Conservation (phyloP, 1,284 basidiomycete genomes). For the Neonothopanus nambi region DNA sequence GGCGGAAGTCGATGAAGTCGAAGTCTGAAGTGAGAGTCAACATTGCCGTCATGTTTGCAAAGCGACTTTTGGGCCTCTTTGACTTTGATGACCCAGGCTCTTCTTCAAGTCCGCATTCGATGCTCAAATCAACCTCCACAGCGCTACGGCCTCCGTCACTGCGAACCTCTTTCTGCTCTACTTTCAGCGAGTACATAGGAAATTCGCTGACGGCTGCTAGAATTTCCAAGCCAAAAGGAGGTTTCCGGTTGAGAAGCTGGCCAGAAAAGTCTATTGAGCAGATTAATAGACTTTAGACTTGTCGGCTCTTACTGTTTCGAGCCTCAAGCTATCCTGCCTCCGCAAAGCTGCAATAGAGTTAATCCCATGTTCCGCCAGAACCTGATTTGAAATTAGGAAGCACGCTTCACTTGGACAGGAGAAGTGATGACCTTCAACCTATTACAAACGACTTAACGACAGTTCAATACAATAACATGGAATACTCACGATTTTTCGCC, state of each 20-base stretch:
- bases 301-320: slow-evolving; percentile 63
- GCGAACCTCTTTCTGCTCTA: slow-evolving; percentile 46
- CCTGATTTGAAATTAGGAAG: slow-evolving; percentile 38
- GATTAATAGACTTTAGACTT: background rate
- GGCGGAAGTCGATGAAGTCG: slow-evolving; percentile 72
- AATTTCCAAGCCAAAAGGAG: slow-evolving; percentile 72
- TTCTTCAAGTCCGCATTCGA: slow-evolving; percentile 54
- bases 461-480: slow-evolving; percentile 4
- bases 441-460: slow-evolving; percentile 8
- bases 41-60: slow-evolving; percentile 64
- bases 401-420: background rate
- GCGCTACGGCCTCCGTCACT: slow-evolving; percentile 48
- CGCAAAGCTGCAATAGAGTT: slow-evolving; percentile 59
- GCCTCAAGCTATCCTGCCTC: slow-evolving; percentile 52
- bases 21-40: slow-evolving; percentile 72
- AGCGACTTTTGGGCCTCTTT: slow-evolving; percentile 47
- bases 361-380: slow-evolving; percentile 72
- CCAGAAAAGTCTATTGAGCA: background rate
- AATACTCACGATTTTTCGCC: slow-evolving; percentile 80
- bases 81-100: slow-evolving; percentile 22
- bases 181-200: slow-evolving; percentile 57
- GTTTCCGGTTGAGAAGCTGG: slow-evolving; percentile 72
- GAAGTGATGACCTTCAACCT: slow-evolving; percentile 55
- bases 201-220: slow-evolving; percentile 60
- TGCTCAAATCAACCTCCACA: slow-evolving; percentile 58